phyloP scores from a whole-genome alignment of 2,329 filamentous ascomycete species.

The Ophiocordyceps polyrhachis-furcata region DNA sequence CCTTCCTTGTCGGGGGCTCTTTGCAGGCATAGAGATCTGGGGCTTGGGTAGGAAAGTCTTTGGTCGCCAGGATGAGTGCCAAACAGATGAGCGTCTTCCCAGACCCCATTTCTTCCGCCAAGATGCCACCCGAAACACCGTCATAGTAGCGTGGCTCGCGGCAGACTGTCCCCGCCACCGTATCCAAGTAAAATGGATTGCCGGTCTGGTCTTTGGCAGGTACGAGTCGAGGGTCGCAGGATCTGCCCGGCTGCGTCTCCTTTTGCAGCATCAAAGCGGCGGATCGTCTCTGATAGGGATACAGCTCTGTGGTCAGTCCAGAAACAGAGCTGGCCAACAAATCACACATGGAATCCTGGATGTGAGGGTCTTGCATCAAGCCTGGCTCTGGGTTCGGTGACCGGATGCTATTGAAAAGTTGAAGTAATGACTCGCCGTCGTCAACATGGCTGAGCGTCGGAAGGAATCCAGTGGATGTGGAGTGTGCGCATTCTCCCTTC shows the following conservation, averaged over 20 bases:
- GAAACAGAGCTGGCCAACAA: conserved; percentile 32
- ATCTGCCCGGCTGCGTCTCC: conserved; percentile 44
- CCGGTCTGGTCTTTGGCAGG: conserved; percentile 40
- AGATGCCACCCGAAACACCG: conserved; percentile 53
- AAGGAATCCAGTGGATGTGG: neutral
- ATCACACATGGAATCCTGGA: conserved; percentile 32
- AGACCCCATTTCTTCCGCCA: conserved; percentile 63
- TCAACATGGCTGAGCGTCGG: neutral
- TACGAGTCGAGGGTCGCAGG: conserved; percentile 58
- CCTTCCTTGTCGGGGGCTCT: conserved; percentile 19
- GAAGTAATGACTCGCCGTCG: conserved; percentile 36
- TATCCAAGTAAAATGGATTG: conserved; percentile 49
- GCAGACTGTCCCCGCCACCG: conserved; percentile 40
- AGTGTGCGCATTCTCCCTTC: conserved; percentile 22
- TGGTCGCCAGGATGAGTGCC: conserved; percentile 57
- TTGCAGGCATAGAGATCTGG: conserved; percentile 38
- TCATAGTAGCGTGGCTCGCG: conserved; percentile 57
- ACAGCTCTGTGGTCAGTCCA: conserved; percentile 46
- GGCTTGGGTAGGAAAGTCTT: conserved; percentile 44
- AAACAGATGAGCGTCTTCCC: conserved; percentile 85
- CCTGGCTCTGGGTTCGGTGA: conserved; percentile 43
- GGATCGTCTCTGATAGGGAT: conserved; percentile 64
- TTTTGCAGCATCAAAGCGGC: conserved; percentile 70
- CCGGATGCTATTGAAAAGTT: conserved; percentile 55
- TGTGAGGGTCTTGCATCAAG: conserved; percentile 27